Percentiles rank a stretch among this genome's conserved stretches.
Conservation (phyloP, 805 yeast species). For the Pichia membranifaciens region DNA sequence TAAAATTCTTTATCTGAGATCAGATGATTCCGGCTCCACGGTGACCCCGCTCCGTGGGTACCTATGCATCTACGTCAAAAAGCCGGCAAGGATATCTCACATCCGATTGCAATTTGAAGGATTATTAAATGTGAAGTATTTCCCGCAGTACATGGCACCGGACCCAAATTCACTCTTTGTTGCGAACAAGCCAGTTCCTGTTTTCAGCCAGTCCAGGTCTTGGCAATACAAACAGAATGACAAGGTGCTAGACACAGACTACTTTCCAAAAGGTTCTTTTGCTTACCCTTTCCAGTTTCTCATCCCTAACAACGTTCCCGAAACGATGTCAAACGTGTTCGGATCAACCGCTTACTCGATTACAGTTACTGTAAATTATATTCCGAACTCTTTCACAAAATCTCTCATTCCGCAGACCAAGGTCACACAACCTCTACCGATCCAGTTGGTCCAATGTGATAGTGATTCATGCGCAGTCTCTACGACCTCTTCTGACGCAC, state of each 20-base stretch:
- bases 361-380: conserved; percentile 12
- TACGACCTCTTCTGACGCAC: conserved; percentile 6
- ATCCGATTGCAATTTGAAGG: conserved; percentile 17
- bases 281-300: conserved; percentile 26
- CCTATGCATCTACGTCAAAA: conserved; percentile 17
- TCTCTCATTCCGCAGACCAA: conserved; percentile 7
- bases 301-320: conserved; percentile 21
- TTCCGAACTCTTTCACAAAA: conserved; percentile 16
- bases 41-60: conserved; percentile 22
- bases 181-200: neutral
- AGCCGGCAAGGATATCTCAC: conserved; percentile 11
- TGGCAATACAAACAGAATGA: conserved; percentile 12
- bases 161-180: neutral
- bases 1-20: conserved; percentile 12
- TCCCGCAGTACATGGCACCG: conserved; percentile 3
- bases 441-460: conserved; percentile 15
- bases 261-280: conserved; percentile 19
- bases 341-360: conserved; percentile 21
- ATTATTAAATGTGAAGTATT: conserved; percentile 3
- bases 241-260: conserved; percentile 9
- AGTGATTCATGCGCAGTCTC: neutral
- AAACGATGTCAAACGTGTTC: conserved; percentile 19
- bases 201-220: conserved; percentile 10
- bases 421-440: conserved; percentile 4
- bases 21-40: conserved; percentile 1